Conservation (phyloP, 306 rosid species). For the Spatholobus suberectus region DNA sequence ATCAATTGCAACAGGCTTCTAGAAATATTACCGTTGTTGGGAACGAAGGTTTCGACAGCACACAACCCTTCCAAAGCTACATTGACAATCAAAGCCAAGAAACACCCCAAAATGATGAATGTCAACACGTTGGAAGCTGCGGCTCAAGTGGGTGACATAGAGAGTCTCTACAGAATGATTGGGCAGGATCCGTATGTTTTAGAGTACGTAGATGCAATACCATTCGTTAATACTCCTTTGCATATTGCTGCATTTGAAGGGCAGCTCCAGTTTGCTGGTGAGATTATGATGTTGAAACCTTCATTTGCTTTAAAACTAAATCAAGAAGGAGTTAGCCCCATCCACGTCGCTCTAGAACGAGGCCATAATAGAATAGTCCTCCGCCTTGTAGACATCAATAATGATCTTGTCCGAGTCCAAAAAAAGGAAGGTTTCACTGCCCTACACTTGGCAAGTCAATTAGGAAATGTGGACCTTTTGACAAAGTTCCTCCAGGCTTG, state of each 20-base stretch:
- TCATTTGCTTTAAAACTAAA: slow-evolving; percentile 43
- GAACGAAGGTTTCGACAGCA: too few relatives aligned
- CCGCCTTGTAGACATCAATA: too few relatives aligned
- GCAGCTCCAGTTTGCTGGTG: slow-evolving; percentile 27
- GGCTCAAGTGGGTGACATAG: slow-evolving; percentile 1
- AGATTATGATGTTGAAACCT: slow-evolving; percentile 47
- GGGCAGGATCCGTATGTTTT: slow-evolving; percentile 2
- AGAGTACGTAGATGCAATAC: not conserved
- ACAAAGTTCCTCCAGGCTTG: slow-evolving; percentile 31
- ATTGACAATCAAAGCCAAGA: too few relatives aligned
- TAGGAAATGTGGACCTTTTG: not conserved
- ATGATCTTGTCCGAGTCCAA: too few relatives aligned
- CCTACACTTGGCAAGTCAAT: not conserved
- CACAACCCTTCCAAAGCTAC: too few relatives aligned
- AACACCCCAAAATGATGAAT: too few relatives aligned
- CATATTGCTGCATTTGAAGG: slow-evolving; percentile 43
- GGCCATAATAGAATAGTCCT: not conserved
- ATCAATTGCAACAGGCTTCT: too few relatives aligned
- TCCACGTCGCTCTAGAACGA: slow-evolving; percentile 7
- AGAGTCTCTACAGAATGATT: not conserved
- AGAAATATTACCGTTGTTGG: too few relatives aligned
- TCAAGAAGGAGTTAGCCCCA: slow-evolving; percentile 28
- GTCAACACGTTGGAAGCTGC: not conserved
- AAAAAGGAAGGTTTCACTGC: not conserved
- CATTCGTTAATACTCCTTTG: slow-evolving; percentile 49